These are phyloP conservation scores for Penicillium malachiteum DNA, from an alignment of 495 filamentous ascomycete genomes.

Conservation along the genomic window DNA sequence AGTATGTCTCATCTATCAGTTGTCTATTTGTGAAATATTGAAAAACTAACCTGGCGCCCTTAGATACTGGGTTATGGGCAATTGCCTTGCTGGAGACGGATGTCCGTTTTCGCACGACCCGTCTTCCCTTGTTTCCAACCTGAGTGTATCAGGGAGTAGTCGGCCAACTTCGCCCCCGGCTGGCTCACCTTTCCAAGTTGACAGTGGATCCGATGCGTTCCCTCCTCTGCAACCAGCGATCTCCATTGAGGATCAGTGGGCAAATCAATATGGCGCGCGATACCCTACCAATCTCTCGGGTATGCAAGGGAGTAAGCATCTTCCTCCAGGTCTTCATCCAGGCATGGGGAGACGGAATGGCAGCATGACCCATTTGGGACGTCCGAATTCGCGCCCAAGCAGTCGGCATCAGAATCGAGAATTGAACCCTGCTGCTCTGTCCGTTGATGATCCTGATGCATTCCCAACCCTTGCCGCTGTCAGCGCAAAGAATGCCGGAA, in stretches of 20 bases:
- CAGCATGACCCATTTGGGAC: conserved; percentile 42
- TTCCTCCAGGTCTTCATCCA: conserved; percentile 29
- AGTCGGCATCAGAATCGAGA: conserved; percentile 80
- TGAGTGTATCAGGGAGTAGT: conserved; percentile 61
- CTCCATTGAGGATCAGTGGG: conserved; percentile 56
- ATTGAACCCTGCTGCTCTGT: conserved; percentile 63
- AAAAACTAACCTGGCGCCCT: no score
- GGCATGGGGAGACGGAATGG: conserved; percentile 53
- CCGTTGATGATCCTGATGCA: conserved; percentile 90
- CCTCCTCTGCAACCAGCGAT: conserved; percentile 64
- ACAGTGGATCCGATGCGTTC: conserved; percentile 74
- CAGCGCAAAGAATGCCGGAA: conserved; percentile 66
- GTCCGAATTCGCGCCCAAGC: conserved; percentile 77
- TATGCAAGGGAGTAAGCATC: conserved; percentile 24
- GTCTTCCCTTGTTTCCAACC: conserved; percentile 67
- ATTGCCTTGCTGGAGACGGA: conserved; percentile 89
- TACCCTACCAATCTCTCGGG: conserved; percentile 37
- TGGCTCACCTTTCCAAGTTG: conserved; percentile 69
- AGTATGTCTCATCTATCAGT: conserved; percentile 58
- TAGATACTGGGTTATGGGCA: conserved; percentile 96
- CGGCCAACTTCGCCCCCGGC: conserved; percentile 37
- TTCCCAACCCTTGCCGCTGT: conserved; percentile 91
- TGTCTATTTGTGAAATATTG: background rate
- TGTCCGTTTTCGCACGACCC: conserved; percentile 99
- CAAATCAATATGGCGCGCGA: conserved; percentile 44